Base-by-base conservation (phyloP, 75 land plant species). In the Chamaecyparis obtusa region DNA sequence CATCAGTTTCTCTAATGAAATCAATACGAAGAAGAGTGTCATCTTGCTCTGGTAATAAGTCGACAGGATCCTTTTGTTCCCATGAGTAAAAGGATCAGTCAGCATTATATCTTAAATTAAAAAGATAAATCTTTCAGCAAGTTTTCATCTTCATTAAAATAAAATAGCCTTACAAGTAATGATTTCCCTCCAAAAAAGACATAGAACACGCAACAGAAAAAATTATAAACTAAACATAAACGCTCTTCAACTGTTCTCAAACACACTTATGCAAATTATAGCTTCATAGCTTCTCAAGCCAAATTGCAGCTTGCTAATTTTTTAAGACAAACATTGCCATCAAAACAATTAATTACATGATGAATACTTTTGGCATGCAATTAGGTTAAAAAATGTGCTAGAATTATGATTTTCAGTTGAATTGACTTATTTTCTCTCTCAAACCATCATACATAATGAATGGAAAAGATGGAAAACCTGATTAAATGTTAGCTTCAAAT, bases 1-100 rank as follows among this genome's bases (percentile, higher is more conserved):
- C 89, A 86, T 97, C 93, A 5, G 95, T 96, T 86, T 98, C 99
- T 87, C 99, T 90, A 48, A 98, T 92, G 89, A 98, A 98, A 88
- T 98, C 99, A 56, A 93, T 89, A 75, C 99, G 94, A 44, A 98
- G 86, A 17, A 98, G 90, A 17, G 88, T 35, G 55, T 95, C 94
- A 87, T 97, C 97, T 75, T 87, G 94, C 84, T 92, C 95, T 19
- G 87, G 89, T 14, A 94, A 92, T 36, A 90, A 87, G 32, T 88
- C 90, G 5, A 97, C 87, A 11, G 83, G 83, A 7, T 49, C 83
- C 83, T 81, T 81, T 2, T 81, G 14, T 81, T 81, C 46, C 30
- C 51, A 46, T 43, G 83, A 32, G 27, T 7, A 44, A n/a, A 27
- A 81, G 27, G 14, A 81, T 46, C n/a, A 81, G n/a, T 81, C 24